Evolutionary conservation across 2,329 filamentous ascomycete species (phyloP), one percentile per base, ranked within the genome.

Genomic region (Verticillium zaregamsianum): DNA sequence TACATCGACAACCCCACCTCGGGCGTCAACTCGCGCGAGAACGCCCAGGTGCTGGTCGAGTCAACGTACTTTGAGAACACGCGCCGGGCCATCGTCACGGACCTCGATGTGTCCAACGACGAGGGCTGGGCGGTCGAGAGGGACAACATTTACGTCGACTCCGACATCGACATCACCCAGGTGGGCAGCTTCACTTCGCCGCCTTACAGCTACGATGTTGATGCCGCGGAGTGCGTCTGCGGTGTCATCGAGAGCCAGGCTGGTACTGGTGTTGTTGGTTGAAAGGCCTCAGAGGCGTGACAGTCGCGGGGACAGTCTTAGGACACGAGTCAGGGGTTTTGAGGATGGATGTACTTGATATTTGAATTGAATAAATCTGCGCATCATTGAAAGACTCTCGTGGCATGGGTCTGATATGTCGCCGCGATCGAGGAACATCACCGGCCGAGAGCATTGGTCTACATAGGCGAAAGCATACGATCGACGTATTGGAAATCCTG

Each of bases 1-100:
- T 83, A 79, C 71, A 72, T 76, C 66, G 68, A 77, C 60, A 73
- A 80, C 17, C 71, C 72, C 1, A 74, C 70, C 4, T 77, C 79
- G 54, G 82, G 79, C 28, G 80, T 86, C 74, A 84, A 85, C 74
- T 80, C 82, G 35, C 81, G 82, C 55, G 73, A 79, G 64, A 78
- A 77, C 8, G 82, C 83, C 2, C 78, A 86, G 66, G 71, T 85
- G 3, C 77, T 85, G 25, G 77, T 85, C 32, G 81, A 86, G 74
- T 79, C 77, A 35, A 80, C 81, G 61, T 75, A 75, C 68, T 84
- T 82, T 65, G 73, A 74, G 40, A 77, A 74, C 61, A 74, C 76
- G 52, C 76, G 76, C 66, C 74, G 79, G 20, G 70, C 77, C 45
- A 73, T 76, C 40, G 62, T 63, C 11, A 59, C 59, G 20, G 62